These are phyloP conservation scores for Rhodotorula kratochvilovae DNA, from an alignment of 768 basidiomycete species.

Conservation along the genomic window DNA sequence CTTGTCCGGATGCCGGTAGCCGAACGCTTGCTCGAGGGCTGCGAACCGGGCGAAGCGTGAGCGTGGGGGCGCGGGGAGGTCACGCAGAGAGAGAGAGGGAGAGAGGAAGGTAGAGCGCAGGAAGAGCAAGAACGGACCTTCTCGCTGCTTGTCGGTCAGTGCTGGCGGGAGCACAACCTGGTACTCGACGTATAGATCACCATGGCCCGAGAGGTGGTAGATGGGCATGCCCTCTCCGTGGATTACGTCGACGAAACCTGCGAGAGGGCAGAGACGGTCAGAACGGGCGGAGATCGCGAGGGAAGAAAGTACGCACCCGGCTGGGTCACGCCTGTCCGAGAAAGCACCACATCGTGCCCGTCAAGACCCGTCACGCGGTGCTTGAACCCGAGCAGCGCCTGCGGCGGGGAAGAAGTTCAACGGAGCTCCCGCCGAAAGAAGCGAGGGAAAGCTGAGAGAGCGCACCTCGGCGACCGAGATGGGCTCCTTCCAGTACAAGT, in stretches of 20 bases:
- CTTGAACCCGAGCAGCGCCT: slow-evolving; percentile 97
- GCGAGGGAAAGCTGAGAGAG: neutral
- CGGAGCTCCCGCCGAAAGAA: too few species aligned
- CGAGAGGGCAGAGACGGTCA: neutral
- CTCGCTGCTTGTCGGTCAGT: slow-evolving; percentile 62
- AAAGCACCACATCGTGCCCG: slow-evolving; percentile 68
- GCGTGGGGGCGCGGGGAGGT: neutral
- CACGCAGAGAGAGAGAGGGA: neutral
- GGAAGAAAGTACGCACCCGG: slow-evolving; percentile 57
- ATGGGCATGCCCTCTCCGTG: slow-evolving; percentile 86
- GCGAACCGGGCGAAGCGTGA: too few species aligned
- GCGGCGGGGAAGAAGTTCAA: neutral
- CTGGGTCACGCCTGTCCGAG: slow-evolving; percentile 78
- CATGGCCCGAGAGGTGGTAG: slow-evolving; percentile 58
- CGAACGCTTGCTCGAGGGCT: slow-evolving; percentile 33
- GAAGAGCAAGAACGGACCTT: slow-evolving; percentile 58
- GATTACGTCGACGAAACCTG: slow-evolving; percentile 78
- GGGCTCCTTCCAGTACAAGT: slow-evolving; percentile 85
- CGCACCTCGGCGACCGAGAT: slow-evolving; percentile 85
- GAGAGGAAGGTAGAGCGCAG: neutral
- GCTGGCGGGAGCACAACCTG: slow-evolving; percentile 79
- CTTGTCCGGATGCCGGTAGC: slow-evolving; percentile 20
- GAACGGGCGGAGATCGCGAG: neutral
- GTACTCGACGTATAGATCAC: slow-evolving; percentile 89
- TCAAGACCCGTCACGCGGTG: slow-evolving; percentile 87